Percentiles rank a stretch among this genome's conserved stretches.
These are phyloP conservation scores for Dimocarpus longan DNA, from an alignment of 345 rosid genomes.

Conservation along the genomic window DNA sequence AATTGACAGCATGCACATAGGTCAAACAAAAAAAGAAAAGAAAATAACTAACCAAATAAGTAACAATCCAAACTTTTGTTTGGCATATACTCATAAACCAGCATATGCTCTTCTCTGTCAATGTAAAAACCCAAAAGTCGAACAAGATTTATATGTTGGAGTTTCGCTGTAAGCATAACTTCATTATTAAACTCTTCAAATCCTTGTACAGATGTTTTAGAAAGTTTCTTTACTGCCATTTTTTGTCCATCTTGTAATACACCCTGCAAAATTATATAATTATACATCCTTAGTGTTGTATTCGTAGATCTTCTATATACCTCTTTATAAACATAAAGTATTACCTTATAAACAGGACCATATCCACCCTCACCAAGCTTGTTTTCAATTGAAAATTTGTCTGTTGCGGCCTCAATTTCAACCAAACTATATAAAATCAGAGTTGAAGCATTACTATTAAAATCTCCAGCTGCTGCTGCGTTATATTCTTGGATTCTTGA, in stretches of 20 bases:
- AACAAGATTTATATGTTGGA: too few relatives aligned
- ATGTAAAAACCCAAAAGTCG: too few relatives aligned
- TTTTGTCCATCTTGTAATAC: conserved; percentile 7
- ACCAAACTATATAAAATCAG: conserved; percentile 25
- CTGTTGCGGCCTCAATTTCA: conserved; percentile 35
- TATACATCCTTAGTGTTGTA: too few relatives aligned
- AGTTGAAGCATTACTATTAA: conserved; percentile 17
- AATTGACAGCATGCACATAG: too few relatives aligned
- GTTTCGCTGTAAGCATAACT: too few relatives aligned
- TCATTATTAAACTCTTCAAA: too few relatives aligned
- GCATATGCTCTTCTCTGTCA: too few relatives aligned
- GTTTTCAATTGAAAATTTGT: conserved; percentile 33
- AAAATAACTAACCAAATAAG: too few relatives aligned
- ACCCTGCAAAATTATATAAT: background rate
- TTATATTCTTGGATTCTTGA: background rate
- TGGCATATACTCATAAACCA: too few relatives aligned
- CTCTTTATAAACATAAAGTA: background rate
- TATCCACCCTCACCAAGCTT: conserved; percentile 47
- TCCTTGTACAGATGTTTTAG: conserved; percentile 19
- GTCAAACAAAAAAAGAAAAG: too few relatives aligned
- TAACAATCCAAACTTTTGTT: too few relatives aligned
- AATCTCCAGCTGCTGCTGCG: background rate
- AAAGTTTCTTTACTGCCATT: conserved; percentile 27
- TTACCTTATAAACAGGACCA: conserved; percentile 42
- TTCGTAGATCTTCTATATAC: too few relatives aligned